Percentiles rank a stretch among this genome's conserved stretches.
phyloP scores from a whole-genome alignment of 225 moss, liverwort and hornwort species.

The Lunularia cruciata region DNA sequence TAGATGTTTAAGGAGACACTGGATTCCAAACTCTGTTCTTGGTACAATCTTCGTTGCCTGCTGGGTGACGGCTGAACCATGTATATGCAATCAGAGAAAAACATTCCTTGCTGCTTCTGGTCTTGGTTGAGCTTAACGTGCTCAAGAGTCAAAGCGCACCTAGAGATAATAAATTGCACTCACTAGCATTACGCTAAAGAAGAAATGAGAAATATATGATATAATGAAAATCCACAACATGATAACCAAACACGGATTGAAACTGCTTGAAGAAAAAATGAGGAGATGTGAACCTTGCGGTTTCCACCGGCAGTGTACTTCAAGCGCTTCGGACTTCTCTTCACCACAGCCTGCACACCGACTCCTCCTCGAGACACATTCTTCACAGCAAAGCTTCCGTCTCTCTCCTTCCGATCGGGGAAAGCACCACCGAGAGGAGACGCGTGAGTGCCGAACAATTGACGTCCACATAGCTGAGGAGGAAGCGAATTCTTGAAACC shows the following conservation, averaged over 20 bases:
- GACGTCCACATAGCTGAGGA: not conserved
- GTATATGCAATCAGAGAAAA: too few species aligned
- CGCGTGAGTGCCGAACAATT: not conserved
- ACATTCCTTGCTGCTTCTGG: too few species aligned
- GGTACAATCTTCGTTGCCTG: too few species aligned
- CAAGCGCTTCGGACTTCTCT: constrained; percentile 89
- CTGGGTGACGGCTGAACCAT: too few species aligned
- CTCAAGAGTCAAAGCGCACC: too few species aligned
- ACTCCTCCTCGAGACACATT: constrained; percentile 19
- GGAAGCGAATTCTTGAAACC: not conserved
- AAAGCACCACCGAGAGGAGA: not conserved
- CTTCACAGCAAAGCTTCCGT: not conserved
- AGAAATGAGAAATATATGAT: too few species aligned
- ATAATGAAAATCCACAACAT: not conserved
- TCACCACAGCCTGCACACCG: constrained; percentile 57
- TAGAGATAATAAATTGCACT: too few species aligned
- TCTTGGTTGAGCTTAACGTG: too few species aligned
- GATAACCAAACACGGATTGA: not conserved
- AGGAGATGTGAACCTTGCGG: constrained; percentile 47
- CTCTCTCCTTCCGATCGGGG: not conserved
- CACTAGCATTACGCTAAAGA: too few species aligned
- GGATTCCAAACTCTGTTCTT: too few species aligned
- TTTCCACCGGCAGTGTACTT: constrained; percentile 63
- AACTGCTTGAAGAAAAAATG: not conserved
- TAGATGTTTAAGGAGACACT: too few species aligned